These are phyloP conservation scores for Evernia prunastri DNA, from an alignment of 495 filamentous ascomycete genomes.

Conservation along the genomic window DNA sequence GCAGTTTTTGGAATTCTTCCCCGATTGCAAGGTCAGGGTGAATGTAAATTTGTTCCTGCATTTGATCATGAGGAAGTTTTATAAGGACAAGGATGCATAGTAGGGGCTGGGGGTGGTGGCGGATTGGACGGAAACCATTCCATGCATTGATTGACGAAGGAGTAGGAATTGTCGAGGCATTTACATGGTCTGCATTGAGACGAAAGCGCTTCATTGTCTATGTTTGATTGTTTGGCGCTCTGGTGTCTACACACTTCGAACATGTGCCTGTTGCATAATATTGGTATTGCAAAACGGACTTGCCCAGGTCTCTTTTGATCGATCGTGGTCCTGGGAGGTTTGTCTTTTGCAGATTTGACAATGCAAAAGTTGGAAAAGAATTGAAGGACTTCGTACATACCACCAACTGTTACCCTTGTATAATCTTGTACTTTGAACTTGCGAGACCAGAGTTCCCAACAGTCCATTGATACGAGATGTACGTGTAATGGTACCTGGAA, in stretches of 20 bases:
- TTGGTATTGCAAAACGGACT: not conserved
- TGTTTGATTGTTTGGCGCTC: not conserved
- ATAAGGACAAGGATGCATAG: constrained; percentile 47
- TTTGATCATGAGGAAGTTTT: constrained; percentile 97
- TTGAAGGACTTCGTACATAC: not conserved
- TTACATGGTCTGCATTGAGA: constrained; percentile 3
- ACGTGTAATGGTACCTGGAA: no score
- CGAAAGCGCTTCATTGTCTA: not conserved
- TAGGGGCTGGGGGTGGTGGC: not conserved
- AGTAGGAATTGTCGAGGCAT: not conserved
- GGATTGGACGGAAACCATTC: no score
- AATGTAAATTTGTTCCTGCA: constrained; percentile 96
- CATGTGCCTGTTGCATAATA: not conserved
- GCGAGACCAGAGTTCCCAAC: no score
- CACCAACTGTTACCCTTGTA: no score
- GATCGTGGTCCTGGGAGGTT: not conserved
- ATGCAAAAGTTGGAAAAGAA: no score
- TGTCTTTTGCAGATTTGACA: no score
- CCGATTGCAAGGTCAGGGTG: constrained; percentile 74
- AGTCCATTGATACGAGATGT: no score
- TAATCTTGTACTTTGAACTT: no score
- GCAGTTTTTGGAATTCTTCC: constrained; percentile 91
- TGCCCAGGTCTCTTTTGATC: not conserved
- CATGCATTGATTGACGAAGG: constrained; percentile 4
- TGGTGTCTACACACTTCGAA: not conserved